Evolutionary conservation across 2,329 filamentous ascomycete genomes (phyloP), one percentile per base, ranked within the genome.

Genomic region (Aspergillus eucalypticola): DNA sequence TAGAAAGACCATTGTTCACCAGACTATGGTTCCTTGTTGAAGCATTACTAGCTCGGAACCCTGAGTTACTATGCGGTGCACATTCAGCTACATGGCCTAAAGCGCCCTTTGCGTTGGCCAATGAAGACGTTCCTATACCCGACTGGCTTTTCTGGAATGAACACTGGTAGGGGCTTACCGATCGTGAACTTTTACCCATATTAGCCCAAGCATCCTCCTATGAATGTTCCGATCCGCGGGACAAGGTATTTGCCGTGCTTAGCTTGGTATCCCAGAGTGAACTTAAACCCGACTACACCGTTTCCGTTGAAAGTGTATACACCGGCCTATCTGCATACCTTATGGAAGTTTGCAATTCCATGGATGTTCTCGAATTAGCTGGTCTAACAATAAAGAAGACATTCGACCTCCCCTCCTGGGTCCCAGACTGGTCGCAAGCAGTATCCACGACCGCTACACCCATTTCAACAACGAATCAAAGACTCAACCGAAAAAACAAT

Each of bases 351-450:
- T 54, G 49, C 17, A 21, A 23, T 0, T 4, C 13, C 1, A 46
- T 48, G 49, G 50, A 59, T 15, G 7, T 59, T 8, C 23, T 59
- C n/a, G 39, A 32, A 5, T 11, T 50, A 5, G 57, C 57, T 11
- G 52, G 51, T 8, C 32, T 41, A 19, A 48, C 23, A 7, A 8
- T 17, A 3, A 42, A n/a, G n/a, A 42, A n/a, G n/a, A n/a, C 13
- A 1, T 50, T 54, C 19, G 19, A 17, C 11, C 21, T 59, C 42
- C 57, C 57, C 5, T 59, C 52, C 8, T 59, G 57, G 57, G 51
- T 59, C 8, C 57, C 52, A 13, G 57, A 59, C 38, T 59, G 52
- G 57, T 59, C 42, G 21, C 52, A 51, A 19, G 49, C 15, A 17
- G 21, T 54, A 42, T 59, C 6, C 50, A 50, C 8, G 35, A 11